Conservation (phyloP, 2,329 filamentous ascomycete species). For the Ambrosiella cleistominuta region DNA sequence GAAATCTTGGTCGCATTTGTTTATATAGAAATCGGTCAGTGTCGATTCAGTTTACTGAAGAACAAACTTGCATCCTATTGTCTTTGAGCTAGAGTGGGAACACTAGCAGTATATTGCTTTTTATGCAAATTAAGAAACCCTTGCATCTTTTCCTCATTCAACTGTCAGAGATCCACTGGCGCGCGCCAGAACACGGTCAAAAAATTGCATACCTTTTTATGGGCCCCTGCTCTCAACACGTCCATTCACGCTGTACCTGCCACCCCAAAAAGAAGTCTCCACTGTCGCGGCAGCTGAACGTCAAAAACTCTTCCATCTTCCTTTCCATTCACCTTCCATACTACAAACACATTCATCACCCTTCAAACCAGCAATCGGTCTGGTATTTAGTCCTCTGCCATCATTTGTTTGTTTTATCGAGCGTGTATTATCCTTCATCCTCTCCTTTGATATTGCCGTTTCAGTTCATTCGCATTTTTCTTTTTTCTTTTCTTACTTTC, state of each 20-base stretch:
- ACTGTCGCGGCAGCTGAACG: constrained; percentile 13
- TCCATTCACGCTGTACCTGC: constrained; percentile 9
- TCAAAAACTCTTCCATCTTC: constrained; percentile 12
- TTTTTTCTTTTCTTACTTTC: constrained; percentile 16
- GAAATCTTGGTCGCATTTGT: background rate
- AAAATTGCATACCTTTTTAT: constrained; percentile 17
- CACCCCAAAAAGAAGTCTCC: constrained; percentile 9
- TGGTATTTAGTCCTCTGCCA: constrained; percentile 6
- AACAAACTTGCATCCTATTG: background rate
- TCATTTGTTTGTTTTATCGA: constrained; percentile 13
- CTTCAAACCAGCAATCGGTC: constrained; percentile 8
- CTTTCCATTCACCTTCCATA: constrained; percentile 7
- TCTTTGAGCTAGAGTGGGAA: background rate
- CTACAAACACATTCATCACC: background rate
- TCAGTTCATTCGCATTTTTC: constrained; percentile 14
- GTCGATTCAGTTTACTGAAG: background rate
- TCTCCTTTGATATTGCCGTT: constrained; percentile 11
- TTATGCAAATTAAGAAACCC: background rate
- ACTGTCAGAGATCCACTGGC: constrained; percentile 6
- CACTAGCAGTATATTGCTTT: background rate
- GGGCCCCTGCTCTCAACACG: constrained; percentile 11
- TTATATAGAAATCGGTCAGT: background rate
- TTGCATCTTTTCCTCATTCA: background rate
- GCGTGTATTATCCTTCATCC: constrained; percentile 12
- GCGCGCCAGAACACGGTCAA: constrained; percentile 10